Base-by-base conservation (phyloP, 2,329 filamentous ascomycete species). In the Phyllosticta citriasiana region DNA sequence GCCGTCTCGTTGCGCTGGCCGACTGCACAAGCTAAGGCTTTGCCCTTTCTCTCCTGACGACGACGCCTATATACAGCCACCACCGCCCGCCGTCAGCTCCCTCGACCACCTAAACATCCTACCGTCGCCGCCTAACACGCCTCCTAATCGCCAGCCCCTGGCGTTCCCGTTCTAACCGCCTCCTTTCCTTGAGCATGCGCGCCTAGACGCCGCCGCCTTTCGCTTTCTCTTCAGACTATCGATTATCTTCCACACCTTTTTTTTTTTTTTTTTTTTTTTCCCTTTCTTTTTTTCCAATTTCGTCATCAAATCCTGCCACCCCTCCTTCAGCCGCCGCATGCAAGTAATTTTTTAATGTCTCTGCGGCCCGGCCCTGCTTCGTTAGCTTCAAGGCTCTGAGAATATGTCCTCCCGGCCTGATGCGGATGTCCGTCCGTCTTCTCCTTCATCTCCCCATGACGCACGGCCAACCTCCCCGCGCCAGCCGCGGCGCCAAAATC, bases 401-500 rank as follows among this genome's bases (percentile, higher is more conserved):
- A 27, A 57, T 54, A 61, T 61, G 59, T 61, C 59, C 47, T 62
- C 51, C 55, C 55, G 16, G 51, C 55, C 55, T 24, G 50, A 35
- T 10, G 50, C 55, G 51, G 55, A 56, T 52, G 26, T 40, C 47
- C 30, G 56, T 5, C 53, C 27, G 8, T 40, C 30, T 16, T 59
- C 61, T n/a, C 60, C 55, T 6, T 54, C 60, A 35, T 50, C 55
- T 19, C 56, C 55, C 25, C 59, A 51, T 55, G 50, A 51, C 47
- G 14, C 55, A 25, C 59, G 54, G 25, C 50, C 55, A 27, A 40
- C 71, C 40, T 67, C 66, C 33, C 72, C 69, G 35, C 73, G 74
- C 64, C 71, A 76, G 55, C 69, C 71, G 53, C 74, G 73, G 30
- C 68, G 72, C 71, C 57, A 70, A 72, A 40, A 66, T 69, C 65